phyloP scores from a whole-genome alignment of 2,329 filamentous ascomycete genomes.

The Clarireedia homoeocarpa region DNA sequence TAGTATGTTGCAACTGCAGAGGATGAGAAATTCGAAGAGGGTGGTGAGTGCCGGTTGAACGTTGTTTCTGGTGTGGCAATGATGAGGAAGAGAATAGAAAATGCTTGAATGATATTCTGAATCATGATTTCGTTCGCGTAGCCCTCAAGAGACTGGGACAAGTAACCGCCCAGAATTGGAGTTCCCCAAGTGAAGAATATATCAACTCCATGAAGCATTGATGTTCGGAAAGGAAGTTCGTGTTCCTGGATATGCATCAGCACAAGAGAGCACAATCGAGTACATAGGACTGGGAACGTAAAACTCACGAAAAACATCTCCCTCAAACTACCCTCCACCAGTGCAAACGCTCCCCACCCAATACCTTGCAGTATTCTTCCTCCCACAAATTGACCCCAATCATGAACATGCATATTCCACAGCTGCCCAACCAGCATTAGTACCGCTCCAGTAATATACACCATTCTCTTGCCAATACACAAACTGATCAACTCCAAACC shows the following conservation, averaged over 20 bases:
- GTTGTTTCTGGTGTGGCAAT: slow-evolving; percentile 45
- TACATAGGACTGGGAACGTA: too few relatives aligned
- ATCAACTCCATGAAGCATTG: neutral
- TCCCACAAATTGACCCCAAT: slow-evolving; percentile 41
- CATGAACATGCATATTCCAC: slow-evolving; percentile 41
- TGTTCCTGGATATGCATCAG: neutral
- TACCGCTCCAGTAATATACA: slow-evolving; percentile 41
- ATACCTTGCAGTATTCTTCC: slow-evolving; percentile 48
- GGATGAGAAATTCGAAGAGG: neutral
- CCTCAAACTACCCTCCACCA: slow-evolving; percentile 44
- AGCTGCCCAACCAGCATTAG: slow-evolving; percentile 41
- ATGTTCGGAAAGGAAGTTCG: slow-evolving; percentile 22
- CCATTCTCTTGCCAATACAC: slow-evolving; percentile 44
- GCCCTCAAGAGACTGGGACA: slow-evolving; percentile 34
- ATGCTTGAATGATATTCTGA: slow-evolving; percentile 39
- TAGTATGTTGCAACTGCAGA: slow-evolving; percentile 8
- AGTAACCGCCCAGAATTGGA: slow-evolving; percentile 45
- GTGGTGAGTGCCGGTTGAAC: slow-evolving; percentile 35
- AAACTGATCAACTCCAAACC: slow-evolving; percentile 36
- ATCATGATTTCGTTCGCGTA: slow-evolving; percentile 45
- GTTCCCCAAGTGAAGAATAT: slow-evolving; percentile 42
- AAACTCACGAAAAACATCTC: slow-evolving; percentile 48
- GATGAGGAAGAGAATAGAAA: slow-evolving; percentile 40
- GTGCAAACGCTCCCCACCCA: slow-evolving; percentile 52
- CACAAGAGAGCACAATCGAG: neutral